phyloP scores from a whole-genome alignment of 2,329 filamentous ascomycete species.

The Cladophialophora chaetospira region DNA sequence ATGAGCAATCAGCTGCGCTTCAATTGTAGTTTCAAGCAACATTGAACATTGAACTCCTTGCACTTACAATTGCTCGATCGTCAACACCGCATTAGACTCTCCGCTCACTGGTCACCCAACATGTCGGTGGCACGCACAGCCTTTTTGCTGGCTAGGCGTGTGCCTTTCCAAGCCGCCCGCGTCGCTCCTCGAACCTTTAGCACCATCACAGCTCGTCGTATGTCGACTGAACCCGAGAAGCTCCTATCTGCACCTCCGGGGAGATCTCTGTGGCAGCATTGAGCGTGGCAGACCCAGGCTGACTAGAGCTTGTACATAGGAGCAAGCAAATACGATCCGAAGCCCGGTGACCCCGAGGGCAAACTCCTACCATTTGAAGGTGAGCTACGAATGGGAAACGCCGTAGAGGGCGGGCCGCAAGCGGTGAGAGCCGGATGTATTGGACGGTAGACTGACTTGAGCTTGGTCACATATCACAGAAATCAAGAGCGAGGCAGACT shows the following conservation, averaged over 20 bases:
- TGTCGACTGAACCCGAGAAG: slow-evolving; percentile 36
- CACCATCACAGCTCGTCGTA: slow-evolving; percentile 49
- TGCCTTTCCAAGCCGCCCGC: slow-evolving; percentile 41
- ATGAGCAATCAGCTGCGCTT: not conserved
- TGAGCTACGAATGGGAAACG: slow-evolving; percentile 33
- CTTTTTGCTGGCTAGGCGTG: slow-evolving; percentile 49
- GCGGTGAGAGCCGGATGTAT: not conserved
- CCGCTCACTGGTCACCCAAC: slow-evolving; percentile 30
- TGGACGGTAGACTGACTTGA: slow-evolving; percentile 11
- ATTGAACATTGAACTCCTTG: slow-evolving; percentile 13
- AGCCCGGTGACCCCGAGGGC: slow-evolving; percentile 42
- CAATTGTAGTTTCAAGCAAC: slow-evolving; percentile 16
- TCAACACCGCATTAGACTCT: slow-evolving; percentile 23
- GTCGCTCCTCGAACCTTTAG: slow-evolving; percentile 49
- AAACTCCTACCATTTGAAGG: slow-evolving; percentile 50
- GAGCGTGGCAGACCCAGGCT: slow-evolving; percentile 1
- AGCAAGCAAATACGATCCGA: slow-evolving; percentile 42
- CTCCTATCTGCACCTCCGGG: slow-evolving; percentile 12
- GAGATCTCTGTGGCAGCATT: slow-evolving; percentile 30
- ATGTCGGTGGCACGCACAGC: slow-evolving; percentile 53
- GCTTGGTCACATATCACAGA: slow-evolving; percentile 58
- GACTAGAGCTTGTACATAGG: slow-evolving; percentile 31
- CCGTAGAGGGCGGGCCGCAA: slow-evolving; percentile 9
- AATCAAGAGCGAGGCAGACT: slow-evolving; percentile 78
- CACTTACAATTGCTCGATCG: slow-evolving; percentile 1